Evolutionary conservation across 371 early-diverging fungal species (phyloP).

Genomic region (Rhizopus arrhizus): DNA sequence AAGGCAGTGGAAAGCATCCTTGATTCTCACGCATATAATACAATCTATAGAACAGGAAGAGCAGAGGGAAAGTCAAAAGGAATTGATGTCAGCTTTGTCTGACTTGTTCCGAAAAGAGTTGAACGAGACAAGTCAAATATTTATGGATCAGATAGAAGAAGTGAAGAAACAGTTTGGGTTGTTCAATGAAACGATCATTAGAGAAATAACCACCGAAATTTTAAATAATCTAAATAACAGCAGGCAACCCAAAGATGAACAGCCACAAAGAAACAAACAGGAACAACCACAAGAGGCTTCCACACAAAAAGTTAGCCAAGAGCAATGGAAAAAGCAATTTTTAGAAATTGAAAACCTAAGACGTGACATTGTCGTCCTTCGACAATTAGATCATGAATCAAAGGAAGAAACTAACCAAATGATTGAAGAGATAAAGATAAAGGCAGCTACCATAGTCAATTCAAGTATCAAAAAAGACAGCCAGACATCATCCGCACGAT

Average conservation of each 20-base stretch:
- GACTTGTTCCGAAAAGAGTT: constrained; percentile 39
- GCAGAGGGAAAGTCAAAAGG: constrained; percentile 36
- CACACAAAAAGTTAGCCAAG: background rate
- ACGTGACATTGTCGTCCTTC: constrained; percentile 62
- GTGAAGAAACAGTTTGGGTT: constrained; percentile 37
- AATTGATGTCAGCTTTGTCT: constrained; percentile 33
- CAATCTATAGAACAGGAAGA: constrained; percentile 14
- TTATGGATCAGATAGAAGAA: constrained; percentile 36
- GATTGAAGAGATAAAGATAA: constrained; percentile 44
- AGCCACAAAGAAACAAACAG: no score
- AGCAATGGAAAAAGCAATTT: constrained; percentile 24
- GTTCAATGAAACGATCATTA: constrained; percentile 62
- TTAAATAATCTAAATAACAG: background rate
- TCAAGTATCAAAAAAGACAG: constrained; percentile 23
- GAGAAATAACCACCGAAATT: background rate
- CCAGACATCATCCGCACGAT: constrained; percentile 31
- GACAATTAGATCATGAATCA: constrained; percentile 63
- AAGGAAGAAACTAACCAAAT: constrained; percentile 45
- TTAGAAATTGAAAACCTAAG: constrained; percentile 41
- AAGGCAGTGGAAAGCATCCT: background rate
- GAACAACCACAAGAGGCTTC: background rate
- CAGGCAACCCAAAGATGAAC: background rate
- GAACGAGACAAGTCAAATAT: constrained; percentile 31
- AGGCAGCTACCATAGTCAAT: constrained; percentile 38
- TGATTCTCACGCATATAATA: background rate